phyloP scores from a whole-genome alignment of 176 grass and related monocot genomes.

The Cenchrus purpureus region DNA sequence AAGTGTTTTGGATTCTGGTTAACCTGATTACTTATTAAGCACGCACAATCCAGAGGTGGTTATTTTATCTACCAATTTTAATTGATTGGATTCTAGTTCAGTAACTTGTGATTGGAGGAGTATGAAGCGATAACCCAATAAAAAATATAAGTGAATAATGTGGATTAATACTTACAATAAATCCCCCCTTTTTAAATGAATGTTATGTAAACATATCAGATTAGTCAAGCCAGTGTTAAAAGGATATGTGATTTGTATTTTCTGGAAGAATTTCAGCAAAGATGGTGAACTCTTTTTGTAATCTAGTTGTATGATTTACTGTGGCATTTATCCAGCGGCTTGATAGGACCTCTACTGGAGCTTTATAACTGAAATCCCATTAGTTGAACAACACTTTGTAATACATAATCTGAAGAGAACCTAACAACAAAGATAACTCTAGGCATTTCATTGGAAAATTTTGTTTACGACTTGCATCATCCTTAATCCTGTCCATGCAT shows the following conservation, averaged over 20 bases:
- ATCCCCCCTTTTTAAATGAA: no score
- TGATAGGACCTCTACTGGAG: not conserved
- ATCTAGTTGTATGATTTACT: not conserved
- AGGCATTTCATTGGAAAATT: not conserved
- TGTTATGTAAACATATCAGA: no score
- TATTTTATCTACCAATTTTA: no score
- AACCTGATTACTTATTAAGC: no score
- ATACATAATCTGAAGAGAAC: conserved; percentile 2
- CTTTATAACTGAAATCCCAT: not conserved
- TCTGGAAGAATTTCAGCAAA: conserved; percentile 4
- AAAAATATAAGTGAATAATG: no score
- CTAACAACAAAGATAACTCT: not conserved
- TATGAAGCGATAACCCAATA: no score
- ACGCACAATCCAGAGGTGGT: no score
- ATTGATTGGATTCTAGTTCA: no score
- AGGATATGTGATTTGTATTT: not conserved
- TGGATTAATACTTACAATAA: no score
- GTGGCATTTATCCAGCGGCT: not conserved
- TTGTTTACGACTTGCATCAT: not conserved
- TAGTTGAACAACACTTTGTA: conserved; percentile 4
- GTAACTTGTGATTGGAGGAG: no score
- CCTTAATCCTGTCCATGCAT: not conserved
- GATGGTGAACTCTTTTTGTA: not conserved
- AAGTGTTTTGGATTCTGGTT: no score
- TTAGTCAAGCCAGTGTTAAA: no score